Percentiles rank a stretch among this genome's conserved stretches.
Conservation (phyloP, 2,329 filamentous ascomycete species). For the Cladosporium colombiae region DNA sequence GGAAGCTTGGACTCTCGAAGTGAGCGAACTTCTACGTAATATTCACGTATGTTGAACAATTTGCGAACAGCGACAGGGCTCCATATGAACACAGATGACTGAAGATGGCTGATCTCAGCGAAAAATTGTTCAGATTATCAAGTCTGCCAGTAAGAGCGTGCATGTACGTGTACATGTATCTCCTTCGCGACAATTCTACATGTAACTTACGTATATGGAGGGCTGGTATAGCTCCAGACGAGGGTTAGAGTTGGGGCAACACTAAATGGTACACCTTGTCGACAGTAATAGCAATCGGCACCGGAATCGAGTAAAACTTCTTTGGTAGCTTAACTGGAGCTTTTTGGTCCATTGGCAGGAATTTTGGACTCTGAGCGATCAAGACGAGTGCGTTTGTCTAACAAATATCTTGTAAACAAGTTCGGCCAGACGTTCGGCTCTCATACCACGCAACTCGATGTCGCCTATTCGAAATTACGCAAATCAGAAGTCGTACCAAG, state of each 20-base stretch:
- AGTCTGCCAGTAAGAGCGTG: no score
- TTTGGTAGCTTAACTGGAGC: neutral
- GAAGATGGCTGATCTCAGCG: neutral
- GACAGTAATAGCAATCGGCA: neutral
- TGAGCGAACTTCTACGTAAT: conserved; percentile 1
- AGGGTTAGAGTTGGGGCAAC: neutral
- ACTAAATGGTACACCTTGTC: neutral
- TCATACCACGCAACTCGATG: neutral
- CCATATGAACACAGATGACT: neutral
- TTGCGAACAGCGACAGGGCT: neutral
- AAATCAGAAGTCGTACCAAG: neutral
- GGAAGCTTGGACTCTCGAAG: neutral
- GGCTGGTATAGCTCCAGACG: neutral
- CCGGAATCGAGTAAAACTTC: neutral
- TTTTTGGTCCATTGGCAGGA: neutral
- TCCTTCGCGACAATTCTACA: neutral
- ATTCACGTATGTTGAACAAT: neutral
- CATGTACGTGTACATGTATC: neutral
- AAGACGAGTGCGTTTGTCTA: neutral
- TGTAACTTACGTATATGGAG: no score
- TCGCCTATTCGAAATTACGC: no score
- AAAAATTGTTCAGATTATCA: neutral
- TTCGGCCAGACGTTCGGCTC: neutral
- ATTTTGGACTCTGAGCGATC: neutral
- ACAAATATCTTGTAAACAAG: neutral